Conservation (phyloP, 306 rosid genomes). For the Cicer judaicum region DNA sequence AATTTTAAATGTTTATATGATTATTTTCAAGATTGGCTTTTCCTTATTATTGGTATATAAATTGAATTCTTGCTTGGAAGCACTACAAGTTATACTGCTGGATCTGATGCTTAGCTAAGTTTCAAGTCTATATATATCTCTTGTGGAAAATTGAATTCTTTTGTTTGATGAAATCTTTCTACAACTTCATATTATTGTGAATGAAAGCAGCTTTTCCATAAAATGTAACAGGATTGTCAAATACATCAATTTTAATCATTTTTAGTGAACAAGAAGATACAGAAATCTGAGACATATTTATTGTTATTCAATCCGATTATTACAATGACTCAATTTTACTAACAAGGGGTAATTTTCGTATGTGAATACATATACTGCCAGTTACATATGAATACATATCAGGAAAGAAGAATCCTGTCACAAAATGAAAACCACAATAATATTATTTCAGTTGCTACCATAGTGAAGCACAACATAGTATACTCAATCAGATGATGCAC, state of each 20-base stretch:
- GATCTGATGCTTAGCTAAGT: slow-evolving; percentile 36
- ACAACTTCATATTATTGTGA: background rate
- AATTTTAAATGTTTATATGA: slow-evolving; percentile 36
- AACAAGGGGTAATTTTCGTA: slow-evolving; percentile 13
- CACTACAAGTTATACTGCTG: slow-evolving; percentile 1
- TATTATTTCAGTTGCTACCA: slow-evolving; percentile 42
- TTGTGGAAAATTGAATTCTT: background rate
- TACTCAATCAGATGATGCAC: slow-evolving; percentile 38
- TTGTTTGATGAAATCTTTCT: background rate
- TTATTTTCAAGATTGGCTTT: slow-evolving; percentile 40
- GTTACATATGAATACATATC: slow-evolving; percentile 40
- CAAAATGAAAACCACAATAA: slow-evolving; percentile 37
- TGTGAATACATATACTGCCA: slow-evolving; percentile 28
- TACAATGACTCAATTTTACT: slow-evolving; percentile 24
- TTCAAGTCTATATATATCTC: slow-evolving; percentile 24
- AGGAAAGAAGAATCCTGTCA: slow-evolving; percentile 25
- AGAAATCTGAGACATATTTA: slow-evolving; percentile 2
- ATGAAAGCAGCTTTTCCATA: slow-evolving; percentile 16
- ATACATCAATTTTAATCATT: slow-evolving; percentile 4
- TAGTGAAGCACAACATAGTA: slow-evolving; percentile 29
- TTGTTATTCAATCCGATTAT: slow-evolving; percentile 18
- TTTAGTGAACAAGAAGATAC: slow-evolving; percentile 33
- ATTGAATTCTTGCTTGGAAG: slow-evolving; percentile 29
- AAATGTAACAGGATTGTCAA: slow-evolving; percentile 4
- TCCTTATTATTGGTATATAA: slow-evolving; percentile 40